Evolutionary conservation across 2,329 filamentous ascomycete species (phyloP), one percentile per base, ranked within the genome.

Genomic region (Hypoxylon rubiginosum): DNA sequence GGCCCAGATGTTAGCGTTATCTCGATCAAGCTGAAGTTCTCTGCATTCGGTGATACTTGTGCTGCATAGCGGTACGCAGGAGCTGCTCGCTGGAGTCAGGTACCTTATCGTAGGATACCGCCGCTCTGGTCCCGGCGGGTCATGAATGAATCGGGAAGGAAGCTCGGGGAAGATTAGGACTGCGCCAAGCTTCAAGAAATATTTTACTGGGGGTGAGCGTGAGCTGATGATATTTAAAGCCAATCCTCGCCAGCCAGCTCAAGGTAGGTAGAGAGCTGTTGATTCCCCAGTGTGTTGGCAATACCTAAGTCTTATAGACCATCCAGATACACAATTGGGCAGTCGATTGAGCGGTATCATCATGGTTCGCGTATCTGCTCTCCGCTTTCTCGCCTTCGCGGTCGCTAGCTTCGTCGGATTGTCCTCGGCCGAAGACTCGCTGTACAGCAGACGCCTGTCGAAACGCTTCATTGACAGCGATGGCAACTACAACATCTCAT

Each of bases 401-500:
- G 52, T 57, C 9, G 67, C 66, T 21, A 46, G 65, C 49, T 41
- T 72, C n/a, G 41, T 52, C 28, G 52, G 55, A 4, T 43, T 68
- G 15, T 69, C 58, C 26, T 59, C 68, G 26, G 79, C 78, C 43
- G 82, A 84, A 58, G 84, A 87, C 72, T 80, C 80, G 11, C 78
- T 88, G 26, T 80, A 83, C 72, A 87, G 84, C 76, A 79, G 79
- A 68, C 82, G 82, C 34, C 69, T 85, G 43, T 71, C 74, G 43
- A 87, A 85, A 79, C 83, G 85, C 34, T 83, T 81, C 64, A 76
- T 84, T 50, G 82, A 86, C 69, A 75, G 76, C 24, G 73, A 80
- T 3, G 84, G 84, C 36, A 81, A 87, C 70, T 86, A 82, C 74
- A 87, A 87, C 73, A 83, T 88, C 62, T 86, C 88, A 6, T 90